Conservation (phyloP, 495 filamentous ascomycete genomes). For the Penicillium samsonianum region DNA sequence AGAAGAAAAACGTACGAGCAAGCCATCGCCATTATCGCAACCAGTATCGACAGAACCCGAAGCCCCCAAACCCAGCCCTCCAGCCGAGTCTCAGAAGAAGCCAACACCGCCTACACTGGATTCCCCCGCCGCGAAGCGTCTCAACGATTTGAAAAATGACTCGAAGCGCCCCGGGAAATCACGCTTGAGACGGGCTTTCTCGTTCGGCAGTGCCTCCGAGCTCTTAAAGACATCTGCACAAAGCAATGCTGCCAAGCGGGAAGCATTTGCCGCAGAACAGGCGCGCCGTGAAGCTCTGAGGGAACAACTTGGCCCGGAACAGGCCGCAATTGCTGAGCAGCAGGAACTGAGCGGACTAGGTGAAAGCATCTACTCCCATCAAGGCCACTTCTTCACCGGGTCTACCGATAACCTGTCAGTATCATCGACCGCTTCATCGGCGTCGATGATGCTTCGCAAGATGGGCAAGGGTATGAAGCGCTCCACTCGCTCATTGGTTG, state of each 20-base stretch:
- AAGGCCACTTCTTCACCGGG: constrained; percentile 79
- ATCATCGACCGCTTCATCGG: constrained; percentile 95
- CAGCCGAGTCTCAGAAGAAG: constrained; percentile 23
- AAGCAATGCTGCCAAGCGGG: constrained; percentile 56
- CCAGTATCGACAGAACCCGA: constrained; percentile 61
- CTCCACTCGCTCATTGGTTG: constrained; percentile 83
- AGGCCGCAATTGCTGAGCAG: constrained; percentile 83
- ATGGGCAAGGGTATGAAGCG: constrained; percentile 99
- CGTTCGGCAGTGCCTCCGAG: constrained; percentile 95
- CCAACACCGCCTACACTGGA: constrained; percentile 33
- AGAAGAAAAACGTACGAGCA: constrained; percentile 62
- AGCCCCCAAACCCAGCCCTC: constrained; percentile 33
- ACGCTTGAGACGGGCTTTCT: constrained; percentile 87
- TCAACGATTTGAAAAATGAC: constrained; percentile 78
- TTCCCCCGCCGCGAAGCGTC: constrained; percentile 76
- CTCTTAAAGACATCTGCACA: constrained; percentile 74
- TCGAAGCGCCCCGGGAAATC: constrained; percentile 77
- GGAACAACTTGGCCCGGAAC: constrained; percentile 77
- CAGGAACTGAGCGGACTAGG: constrained; percentile 92
- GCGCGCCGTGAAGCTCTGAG: constrained; percentile 69
- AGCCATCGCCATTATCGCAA: constrained; percentile 86
- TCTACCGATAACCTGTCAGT: constrained; percentile 97
- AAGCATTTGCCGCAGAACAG: constrained; percentile 59
- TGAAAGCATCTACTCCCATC: constrained; percentile 89
- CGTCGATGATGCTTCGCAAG: constrained; percentile 98